phyloP scores from a whole-genome alignment of 2,329 filamentous ascomycete species.

The Colletotrichum spinosum region DNA sequence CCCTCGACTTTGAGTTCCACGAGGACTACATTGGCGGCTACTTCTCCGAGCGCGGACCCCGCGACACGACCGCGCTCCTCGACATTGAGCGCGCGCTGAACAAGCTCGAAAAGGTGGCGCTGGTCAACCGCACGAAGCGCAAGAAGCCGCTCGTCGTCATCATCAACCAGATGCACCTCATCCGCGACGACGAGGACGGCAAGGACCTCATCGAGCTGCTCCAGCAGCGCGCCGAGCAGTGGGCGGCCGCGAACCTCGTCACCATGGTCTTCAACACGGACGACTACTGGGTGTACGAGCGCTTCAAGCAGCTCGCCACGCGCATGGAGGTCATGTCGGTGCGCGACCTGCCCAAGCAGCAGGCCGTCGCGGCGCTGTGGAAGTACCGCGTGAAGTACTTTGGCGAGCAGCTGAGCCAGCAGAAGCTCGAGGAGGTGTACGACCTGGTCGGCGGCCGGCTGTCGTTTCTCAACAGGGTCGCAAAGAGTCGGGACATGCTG shows the following conservation, averaged over 20 bases:
- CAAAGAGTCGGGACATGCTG: slow-evolving; percentile 86
- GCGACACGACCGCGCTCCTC: slow-evolving; percentile 90
- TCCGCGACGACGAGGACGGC: slow-evolving; percentile 93
- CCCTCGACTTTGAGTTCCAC: slow-evolving; percentile 95
- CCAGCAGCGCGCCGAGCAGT: slow-evolving; percentile 95
- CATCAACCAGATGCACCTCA: slow-evolving; percentile 91
- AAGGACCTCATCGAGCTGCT: slow-evolving; percentile 92
- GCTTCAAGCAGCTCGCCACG: slow-evolving; percentile 90
- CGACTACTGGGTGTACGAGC: slow-evolving; percentile 98
- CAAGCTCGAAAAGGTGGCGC: slow-evolving; percentile 95
- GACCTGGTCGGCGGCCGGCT: slow-evolving; percentile 87
- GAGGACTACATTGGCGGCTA: slow-evolving; percentile 98
- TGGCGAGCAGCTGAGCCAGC: slow-evolving; percentile 65
- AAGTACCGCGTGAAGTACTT: slow-evolving; percentile 87
- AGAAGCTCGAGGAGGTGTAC: slow-evolving; percentile 82
- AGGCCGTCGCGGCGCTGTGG: slow-evolving; percentile 80
- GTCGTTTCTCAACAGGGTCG: slow-evolving; percentile 89
- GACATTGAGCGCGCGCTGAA: slow-evolving; percentile 98
- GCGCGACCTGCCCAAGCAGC: slow-evolving; percentile 81
- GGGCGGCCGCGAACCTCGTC: slow-evolving; percentile 91
- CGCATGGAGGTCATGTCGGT: slow-evolving; percentile 95
- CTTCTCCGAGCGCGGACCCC: slow-evolving; percentile 92
- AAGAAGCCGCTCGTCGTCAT: slow-evolving; percentile 87
- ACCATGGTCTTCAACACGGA: slow-evolving; percentile 96
- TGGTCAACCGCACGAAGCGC: slow-evolving; percentile 72